These are phyloP conservation scores for Cinchona pubescens DNA, from an alignment of 257 asterid species.

Conservation along the genomic window DNA sequence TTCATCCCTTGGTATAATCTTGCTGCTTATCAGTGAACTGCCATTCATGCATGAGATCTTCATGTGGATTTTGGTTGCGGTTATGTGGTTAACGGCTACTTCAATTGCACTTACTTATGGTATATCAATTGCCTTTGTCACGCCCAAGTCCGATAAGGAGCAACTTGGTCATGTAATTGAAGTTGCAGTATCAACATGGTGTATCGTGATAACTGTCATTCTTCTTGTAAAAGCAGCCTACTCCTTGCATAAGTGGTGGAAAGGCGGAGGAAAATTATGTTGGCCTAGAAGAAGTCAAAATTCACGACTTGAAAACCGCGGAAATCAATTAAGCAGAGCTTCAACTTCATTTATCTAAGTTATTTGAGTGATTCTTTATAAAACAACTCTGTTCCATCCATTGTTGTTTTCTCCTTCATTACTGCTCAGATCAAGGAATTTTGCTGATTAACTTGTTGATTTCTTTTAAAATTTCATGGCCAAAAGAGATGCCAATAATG, in stretches of 20 bases:
- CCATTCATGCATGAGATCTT: constrained; percentile 19
- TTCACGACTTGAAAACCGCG: not conserved
- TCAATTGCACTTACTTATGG: constrained; percentile 22
- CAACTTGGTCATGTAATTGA: not conserved
- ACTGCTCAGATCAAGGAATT: no score
- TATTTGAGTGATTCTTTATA: not conserved
- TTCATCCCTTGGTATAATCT: constrained; percentile 38
- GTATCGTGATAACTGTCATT: not conserved
- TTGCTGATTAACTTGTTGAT: no score
- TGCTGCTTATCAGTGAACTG: constrained; percentile 29
- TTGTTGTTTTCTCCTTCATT: not conserved
- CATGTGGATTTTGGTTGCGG: constrained; percentile 31
- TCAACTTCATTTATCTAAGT: not conserved
- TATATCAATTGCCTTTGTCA: not conserved
- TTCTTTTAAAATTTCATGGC: no score
- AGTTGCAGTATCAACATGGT: not conserved
- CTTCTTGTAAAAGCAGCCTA: not conserved
- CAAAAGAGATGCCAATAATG: no score
- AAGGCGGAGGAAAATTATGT: not conserved
- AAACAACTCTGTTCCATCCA: not conserved
- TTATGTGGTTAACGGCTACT: constrained; percentile 34
- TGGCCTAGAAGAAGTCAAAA: not conserved
- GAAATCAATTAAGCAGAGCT: not conserved
- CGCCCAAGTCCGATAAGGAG: not conserved
- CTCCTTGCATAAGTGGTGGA: not conserved